phyloP scores from a whole-genome alignment of 495 filamentous ascomycete species.

The Hyaloscypha finlandica region DNA sequence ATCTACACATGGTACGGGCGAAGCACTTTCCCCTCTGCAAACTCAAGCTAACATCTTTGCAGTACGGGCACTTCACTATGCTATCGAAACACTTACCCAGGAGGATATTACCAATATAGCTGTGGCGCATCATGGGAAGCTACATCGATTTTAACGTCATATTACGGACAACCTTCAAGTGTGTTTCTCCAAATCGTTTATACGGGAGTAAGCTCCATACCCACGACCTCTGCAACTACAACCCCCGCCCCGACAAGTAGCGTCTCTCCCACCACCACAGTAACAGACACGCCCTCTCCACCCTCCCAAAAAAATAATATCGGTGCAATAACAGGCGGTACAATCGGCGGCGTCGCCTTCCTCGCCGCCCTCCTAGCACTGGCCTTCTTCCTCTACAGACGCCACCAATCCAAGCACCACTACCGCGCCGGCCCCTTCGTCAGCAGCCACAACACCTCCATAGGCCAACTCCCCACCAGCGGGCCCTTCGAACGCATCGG shows the following conservation, averaged over 20 bases:
- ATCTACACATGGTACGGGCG: slow-evolving; percentile 28
- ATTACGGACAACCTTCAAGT: slow-evolving; percentile 22
- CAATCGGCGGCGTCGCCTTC: slow-evolving; percentile 16
- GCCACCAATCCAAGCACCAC: slow-evolving; percentile 10
- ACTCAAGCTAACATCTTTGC: slow-evolving; percentile 2
- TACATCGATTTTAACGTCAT: slow-evolving; percentile 25
- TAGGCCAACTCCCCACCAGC: slow-evolving; percentile 4
- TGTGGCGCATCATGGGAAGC: slow-evolving; percentile 26
- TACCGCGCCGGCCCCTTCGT: slow-evolving; percentile 15
- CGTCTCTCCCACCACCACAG: background rate
- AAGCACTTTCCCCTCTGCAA: background rate
- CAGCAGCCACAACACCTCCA: background rate
- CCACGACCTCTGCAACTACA: slow-evolving; percentile 2
- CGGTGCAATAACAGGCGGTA: slow-evolving; percentile 18
- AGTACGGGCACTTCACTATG: slow-evolving; percentile 23
- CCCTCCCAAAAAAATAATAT: slow-evolving; percentile 9
- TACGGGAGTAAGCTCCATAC: slow-evolving; percentile 28
- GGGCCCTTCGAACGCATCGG: slow-evolving; percentile 23
- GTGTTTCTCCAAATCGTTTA: slow-evolving; percentile 28
- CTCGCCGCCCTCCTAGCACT: slow-evolving; percentile 2
- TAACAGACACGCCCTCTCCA: background rate
- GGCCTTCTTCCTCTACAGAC: slow-evolving; percentile 13
- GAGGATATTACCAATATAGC: slow-evolving; percentile 28
- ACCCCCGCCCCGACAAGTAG: slow-evolving; percentile 4
- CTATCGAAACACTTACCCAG: slow-evolving; percentile 31